Evolutionary conservation across 192 early-diverging fungal genomes (phyloP), one percentile per base, ranked within the genome.

Genomic region (Pilaira anomala): DNA sequence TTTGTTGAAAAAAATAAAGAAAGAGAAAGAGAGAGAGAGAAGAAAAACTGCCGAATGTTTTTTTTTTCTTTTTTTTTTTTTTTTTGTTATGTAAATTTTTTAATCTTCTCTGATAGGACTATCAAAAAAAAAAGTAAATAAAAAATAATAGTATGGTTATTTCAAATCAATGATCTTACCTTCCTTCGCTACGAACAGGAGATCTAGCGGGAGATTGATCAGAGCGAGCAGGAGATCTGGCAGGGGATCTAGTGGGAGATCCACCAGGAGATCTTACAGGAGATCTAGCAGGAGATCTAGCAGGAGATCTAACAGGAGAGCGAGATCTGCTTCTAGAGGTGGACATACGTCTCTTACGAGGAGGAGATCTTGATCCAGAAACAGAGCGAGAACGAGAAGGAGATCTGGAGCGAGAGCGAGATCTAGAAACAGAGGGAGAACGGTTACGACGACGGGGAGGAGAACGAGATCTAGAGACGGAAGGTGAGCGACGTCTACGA

Each of bases 401-500:
- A 30, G 53, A 18, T 55, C 53, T 55, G n/a, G 28, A 33, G 7
- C 53, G 25, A 55, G 53, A 30, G 11, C 28, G 53, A 55, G 53
- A 55, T 55, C 53, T 55, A n/a, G 53, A 55, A 18, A 26, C 28
- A n/a, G 53, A 55, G 4, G 28, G 62, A 12, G 63, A 64, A 30
- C 57, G 48, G 11, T 57, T 52, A 12, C 68, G 44, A 57, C 54
- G 62, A 51, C 41, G 59, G 9, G 56, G 48, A 29, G 58, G 56
- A 26, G 64, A 58, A 0, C 33, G 1, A 3, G 33, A 36, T 39
- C 60, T 59, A 44, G 63, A 63, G 28, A 48, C 58, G 39, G 57
- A 58, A 54, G 48, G 56, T n/a, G 63, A 67, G n/a, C 63, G 63
- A 46, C 13, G 73, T 36, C 33, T 36, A 72, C 51, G 76, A 55